Evolutionary conservation across 2,329 filamentous ascomycete genomes (phyloP), one percentile per base, ranked within the genome.

Genomic region (Metarhizium sp.): DNA sequence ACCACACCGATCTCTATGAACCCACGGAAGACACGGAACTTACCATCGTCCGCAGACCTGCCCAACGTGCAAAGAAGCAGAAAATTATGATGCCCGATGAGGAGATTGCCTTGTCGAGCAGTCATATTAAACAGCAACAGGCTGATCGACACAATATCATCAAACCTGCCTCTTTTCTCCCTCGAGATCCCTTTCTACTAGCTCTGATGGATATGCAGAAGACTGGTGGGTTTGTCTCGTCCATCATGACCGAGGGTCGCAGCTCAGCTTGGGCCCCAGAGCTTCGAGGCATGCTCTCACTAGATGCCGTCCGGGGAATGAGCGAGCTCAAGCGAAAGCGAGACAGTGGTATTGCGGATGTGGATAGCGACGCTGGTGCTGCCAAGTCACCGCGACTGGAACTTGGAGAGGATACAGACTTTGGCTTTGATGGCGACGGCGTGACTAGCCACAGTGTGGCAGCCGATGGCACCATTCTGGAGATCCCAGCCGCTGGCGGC

Each of bases 271-370:
- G 91, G 92, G 92, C 92, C 3, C 92, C 92, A 1, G 94, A 99
- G 72, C 79, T 99, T 20, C 86, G 90, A 58, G 90, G 88, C n/a
- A 84, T 99, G 64, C 76, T 97, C n/a, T 95, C 91, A 1, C 77
- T 96, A 46, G 90, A 95, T 60, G 80, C 89, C 14, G 80, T 95
- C 16, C 85, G 86, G 58, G 84, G 84, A 56, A 80, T 86, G 46
- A 87, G 85, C 56, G 90, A 95, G 58, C 79, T 92, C 55, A 99
- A 97, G 80, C 84, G 94, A 57, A 99, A 99, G 79, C 86, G 94
- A 32, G 91, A 96, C 65, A 91, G 87, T 63, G 91, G 88, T 29
- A 83, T 94, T 60, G 88, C 87, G 48, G 90, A 92, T 64, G 80
- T 94, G 59, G 88, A 87, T 25, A 82, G 78, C 59, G 84, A 87